Evolutionary conservation across 2,329 filamentous ascomycete species (phyloP).

Genomic region (Diplodia intermedia): DNA sequence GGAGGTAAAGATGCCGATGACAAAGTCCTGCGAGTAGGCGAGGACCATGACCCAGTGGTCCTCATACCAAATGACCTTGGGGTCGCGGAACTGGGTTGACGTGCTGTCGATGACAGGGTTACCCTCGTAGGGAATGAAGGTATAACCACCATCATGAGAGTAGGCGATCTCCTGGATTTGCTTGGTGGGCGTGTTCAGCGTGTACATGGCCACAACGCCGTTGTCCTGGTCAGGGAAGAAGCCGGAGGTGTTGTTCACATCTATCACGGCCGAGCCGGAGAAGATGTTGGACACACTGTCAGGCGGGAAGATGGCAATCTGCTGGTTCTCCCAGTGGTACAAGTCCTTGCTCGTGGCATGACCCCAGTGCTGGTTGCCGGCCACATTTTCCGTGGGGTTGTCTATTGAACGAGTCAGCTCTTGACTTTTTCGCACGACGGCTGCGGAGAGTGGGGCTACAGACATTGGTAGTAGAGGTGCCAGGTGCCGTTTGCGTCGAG

Average conservation of each 20-base stretch:
- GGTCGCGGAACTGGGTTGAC: slow-evolving; percentile 67
- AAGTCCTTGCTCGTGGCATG: slow-evolving; percentile 69
- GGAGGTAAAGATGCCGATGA: slow-evolving; percentile 68
- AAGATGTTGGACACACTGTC: slow-evolving; percentile 62
- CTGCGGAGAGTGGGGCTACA: not conserved
- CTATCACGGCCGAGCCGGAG: slow-evolving; percentile 64
- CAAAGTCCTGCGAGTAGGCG: slow-evolving; percentile 62
- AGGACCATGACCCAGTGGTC: slow-evolving; percentile 65
- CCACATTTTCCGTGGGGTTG: slow-evolving; percentile 58
- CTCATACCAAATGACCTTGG: slow-evolving; percentile 67
- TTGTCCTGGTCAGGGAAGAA: slow-evolving; percentile 68
- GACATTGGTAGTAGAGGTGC: slow-evolving; percentile 71
- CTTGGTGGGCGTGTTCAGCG: slow-evolving; percentile 51
- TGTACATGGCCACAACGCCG: slow-evolving; percentile 68
- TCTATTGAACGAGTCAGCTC: slow-evolving; percentile 44
- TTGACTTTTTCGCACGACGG: slow-evolving; percentile 22
- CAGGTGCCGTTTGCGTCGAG: slow-evolving; percentile 63
- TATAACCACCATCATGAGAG: slow-evolving; percentile 67
- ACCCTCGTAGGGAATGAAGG: slow-evolving; percentile 63
- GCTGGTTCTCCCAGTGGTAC: slow-evolving; percentile 70
- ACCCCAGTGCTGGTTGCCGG: slow-evolving; percentile 70
- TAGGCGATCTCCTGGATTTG: slow-evolving; percentile 69
- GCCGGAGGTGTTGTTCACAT: slow-evolving; percentile 69
- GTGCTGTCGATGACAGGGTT: slow-evolving; percentile 68
- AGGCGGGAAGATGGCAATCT: slow-evolving; percentile 66